Conservation (phyloP, 2,329 filamentous ascomycete genomes). For the Trichophaea hybrida region DNA sequence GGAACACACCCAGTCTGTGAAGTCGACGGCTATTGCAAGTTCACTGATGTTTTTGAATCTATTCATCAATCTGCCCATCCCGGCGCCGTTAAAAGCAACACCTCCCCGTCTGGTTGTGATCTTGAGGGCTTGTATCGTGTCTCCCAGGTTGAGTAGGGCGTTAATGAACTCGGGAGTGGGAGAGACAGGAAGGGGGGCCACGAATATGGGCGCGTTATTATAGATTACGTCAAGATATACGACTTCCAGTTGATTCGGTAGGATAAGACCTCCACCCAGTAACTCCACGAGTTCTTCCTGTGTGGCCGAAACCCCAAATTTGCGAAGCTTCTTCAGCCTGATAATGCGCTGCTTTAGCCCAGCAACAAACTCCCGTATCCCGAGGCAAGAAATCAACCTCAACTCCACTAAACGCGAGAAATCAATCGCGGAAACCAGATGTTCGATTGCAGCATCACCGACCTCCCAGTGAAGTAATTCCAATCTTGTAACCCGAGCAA, state of each 20-base stretch:
- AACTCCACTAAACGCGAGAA: not conserved
- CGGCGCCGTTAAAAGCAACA: not conserved
- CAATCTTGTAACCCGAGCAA: not conserved
- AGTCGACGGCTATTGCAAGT: not conserved
- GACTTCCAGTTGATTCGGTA: not conserved
- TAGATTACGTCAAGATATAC: not conserved
- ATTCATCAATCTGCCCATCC: not conserved
- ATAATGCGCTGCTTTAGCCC: not conserved
- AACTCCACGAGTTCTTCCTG: not conserved
- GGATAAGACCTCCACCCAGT: not conserved
- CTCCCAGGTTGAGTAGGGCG: not conserved
- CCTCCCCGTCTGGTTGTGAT: not conserved
- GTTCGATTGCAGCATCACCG: not conserved
- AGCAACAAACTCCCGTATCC: not conserved
- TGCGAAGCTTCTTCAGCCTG: not conserved
- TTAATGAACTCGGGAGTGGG: not conserved
- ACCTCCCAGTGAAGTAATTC: not conserved
- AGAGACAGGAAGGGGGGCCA: no score
- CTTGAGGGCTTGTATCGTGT: not conserved
- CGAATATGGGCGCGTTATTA: no score
- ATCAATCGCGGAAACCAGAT: not conserved
- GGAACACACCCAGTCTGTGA: not conserved
- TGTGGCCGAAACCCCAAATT: not conserved
- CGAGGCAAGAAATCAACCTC: not conserved
- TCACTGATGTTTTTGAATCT: not conserved